Conservation (phyloP, 1,139 yeast species). For the Sugiyamaella pinicola region DNA sequence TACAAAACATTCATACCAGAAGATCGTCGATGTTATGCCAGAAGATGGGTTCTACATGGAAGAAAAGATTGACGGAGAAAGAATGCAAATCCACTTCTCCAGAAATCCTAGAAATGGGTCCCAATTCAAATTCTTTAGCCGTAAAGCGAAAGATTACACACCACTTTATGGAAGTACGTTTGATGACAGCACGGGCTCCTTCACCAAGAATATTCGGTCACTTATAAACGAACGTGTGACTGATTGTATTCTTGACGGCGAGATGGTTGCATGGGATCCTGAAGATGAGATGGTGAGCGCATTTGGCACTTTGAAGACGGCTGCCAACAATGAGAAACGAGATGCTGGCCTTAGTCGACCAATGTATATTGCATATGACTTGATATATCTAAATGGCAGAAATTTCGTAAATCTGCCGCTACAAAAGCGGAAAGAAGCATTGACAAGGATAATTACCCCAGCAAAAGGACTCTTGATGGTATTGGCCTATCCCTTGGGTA, state of each 20-base stretch:
- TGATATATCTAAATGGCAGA: constrained; percentile 65
- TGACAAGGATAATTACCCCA: constrained; percentile 51
- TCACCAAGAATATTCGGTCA: constrained; percentile 57
- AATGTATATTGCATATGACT: constrained; percentile 62
- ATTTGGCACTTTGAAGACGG: constrained; percentile 74
- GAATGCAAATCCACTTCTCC: constrained; percentile 71
- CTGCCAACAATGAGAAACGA: constrained; percentile 53
- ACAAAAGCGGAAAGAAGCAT: constrained; percentile 55
- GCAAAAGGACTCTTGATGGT: constrained; percentile 59
- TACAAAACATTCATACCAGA: constrained; percentile 52
- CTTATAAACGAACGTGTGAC: constrained; percentile 51
- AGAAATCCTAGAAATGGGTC: constrained; percentile 32
- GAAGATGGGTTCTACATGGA: constrained; percentile 64
- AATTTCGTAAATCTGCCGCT: constrained; percentile 60
- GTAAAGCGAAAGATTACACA: constrained; percentile 75
- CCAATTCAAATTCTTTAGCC: constrained; percentile 60
- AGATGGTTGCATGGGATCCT: constrained; percentile 87
- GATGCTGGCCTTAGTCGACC: constrained; percentile 28
- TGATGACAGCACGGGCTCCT: constrained; percentile 53
- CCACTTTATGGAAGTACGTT: constrained; percentile 68
- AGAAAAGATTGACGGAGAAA: constrained; percentile 92
- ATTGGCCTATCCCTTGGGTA: constrained; percentile 51
- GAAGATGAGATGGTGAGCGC: constrained; percentile 63
- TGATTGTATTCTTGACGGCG: constrained; percentile 76
- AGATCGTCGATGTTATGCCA: constrained; percentile 50